Percentiles rank a stretch among this genome's conserved stretches.
phyloP scores from a whole-genome alignment of 805 yeast species.

The Sugiyamaella smithiae region DNA sequence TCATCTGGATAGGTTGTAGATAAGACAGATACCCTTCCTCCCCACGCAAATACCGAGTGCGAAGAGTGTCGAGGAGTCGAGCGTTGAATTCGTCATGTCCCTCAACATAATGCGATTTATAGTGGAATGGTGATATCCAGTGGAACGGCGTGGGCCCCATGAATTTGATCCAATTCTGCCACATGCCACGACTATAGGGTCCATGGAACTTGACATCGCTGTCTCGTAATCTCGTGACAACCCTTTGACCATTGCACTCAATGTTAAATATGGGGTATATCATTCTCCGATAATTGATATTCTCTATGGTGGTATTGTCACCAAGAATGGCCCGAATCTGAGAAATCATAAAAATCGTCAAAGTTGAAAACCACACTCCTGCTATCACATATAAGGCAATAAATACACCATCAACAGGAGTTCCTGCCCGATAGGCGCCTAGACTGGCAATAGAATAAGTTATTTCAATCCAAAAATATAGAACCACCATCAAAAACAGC shows the following conservation, averaged over 20 bases:
- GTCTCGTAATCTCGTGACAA: constrained; percentile 45
- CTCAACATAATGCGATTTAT: background rate
- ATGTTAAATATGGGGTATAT: constrained; percentile 35
- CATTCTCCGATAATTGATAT: constrained; percentile 16
- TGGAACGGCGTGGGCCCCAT: constrained; percentile 32
- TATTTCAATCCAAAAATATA: constrained; percentile 40
- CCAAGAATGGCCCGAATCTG: constrained; percentile 45
- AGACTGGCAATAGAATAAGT: constrained; percentile 41
- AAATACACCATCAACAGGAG: constrained; percentile 44
- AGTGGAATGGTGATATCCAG: constrained; percentile 31
- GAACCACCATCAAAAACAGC: constrained; percentile 50
- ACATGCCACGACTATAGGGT: constrained; percentile 30
- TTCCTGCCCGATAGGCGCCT: constrained; percentile 32
- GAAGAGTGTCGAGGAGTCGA: constrained; percentile 18
- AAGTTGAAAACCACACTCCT: constrained; percentile 46
- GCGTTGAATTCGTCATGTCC: constrained; percentile 10
- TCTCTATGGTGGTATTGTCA: constrained; percentile 60
- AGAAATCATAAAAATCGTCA: constrained; percentile 41
- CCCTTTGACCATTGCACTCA: constrained; percentile 42
- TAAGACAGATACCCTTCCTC: constrained; percentile 21
- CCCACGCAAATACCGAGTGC: constrained; percentile 15
- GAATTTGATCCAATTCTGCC: constrained; percentile 25
- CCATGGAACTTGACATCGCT: constrained; percentile 31
- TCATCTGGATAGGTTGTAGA: too few species aligned
- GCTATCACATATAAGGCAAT: constrained; percentile 47